Evolutionary conservation across 2,329 filamentous ascomycete species (phyloP).

Genomic region (Mariannaea elegans): DNA sequence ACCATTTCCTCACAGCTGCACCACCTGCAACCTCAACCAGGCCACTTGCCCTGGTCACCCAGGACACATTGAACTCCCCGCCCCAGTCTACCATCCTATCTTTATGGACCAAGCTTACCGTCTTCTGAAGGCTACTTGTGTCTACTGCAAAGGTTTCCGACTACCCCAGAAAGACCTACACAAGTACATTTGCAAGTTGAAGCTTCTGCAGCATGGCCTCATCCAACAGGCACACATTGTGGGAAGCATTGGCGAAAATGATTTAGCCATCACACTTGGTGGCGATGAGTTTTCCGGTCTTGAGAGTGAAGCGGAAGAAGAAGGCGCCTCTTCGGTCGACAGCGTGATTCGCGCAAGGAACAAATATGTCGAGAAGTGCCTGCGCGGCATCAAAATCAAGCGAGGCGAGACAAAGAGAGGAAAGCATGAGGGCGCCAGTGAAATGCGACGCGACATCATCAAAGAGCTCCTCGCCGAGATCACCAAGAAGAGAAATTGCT

Average conservation of each 20-base stretch:
- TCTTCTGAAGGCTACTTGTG: constrained; percentile 85
- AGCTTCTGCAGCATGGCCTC: constrained; percentile 85
- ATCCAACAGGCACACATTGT: constrained; percentile 72
- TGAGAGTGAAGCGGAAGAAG: constrained; percentile 69
- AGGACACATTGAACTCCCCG: constrained; percentile 93
- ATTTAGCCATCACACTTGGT: constrained; percentile 46
- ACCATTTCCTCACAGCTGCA: constrained; percentile 67
- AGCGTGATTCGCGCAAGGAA: constrained; percentile 62
- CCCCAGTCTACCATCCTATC: constrained; percentile 94
- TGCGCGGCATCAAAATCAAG: constrained; percentile 66
- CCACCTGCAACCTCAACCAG: constrained; percentile 88
- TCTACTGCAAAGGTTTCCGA: constrained; percentile 89
- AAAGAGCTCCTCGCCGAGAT: constrained; percentile 84
- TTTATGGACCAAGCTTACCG: constrained; percentile 93
- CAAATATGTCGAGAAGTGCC: constrained; percentile 76
- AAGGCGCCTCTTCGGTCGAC: constrained; percentile 64
- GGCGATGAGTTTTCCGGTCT: constrained; percentile 49
- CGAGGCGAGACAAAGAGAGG: constrained; percentile 62
- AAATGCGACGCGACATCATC: constrained; percentile 78
- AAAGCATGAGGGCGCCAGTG: constrained; percentile 86
- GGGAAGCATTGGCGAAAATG: constrained; percentile 59
- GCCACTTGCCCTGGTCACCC: constrained; percentile 89
- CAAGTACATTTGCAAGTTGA: constrained; percentile 83
- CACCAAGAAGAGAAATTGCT: constrained; percentile 74
- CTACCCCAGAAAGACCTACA: constrained; percentile 80